Base-by-base conservation (phyloP, 768 basidiomycete species). In the Leccinum disarticulatum region DNA sequence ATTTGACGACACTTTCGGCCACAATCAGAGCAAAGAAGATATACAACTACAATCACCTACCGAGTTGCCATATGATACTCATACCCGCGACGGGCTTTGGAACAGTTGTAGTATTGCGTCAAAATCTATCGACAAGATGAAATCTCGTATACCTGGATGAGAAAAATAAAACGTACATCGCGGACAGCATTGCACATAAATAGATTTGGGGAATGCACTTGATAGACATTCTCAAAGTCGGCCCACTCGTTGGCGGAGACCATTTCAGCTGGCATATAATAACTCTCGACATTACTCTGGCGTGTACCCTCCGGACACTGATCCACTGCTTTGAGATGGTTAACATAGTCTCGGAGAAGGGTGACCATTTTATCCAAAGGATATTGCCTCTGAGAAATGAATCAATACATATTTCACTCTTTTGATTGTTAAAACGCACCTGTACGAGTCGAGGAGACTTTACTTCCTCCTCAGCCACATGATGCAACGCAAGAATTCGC, bases 31-130 rank as follows among this genome's bases (percentile, higher is more conserved):
- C 52, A 46, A 19, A 52, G 51, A 60, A 58, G 25, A 57, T 14
- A 55, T 27, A 19, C 19, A 41, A 8, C 54, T 57, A 46, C n/a
- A 11, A 3, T 50, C 30, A 67, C 84, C 65, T 72, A 91, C 88
- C 87, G 85, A 13, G 90, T 86, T 9, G 94, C 91, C 81, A 95
- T 84, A 68, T 93, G 90, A 68, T 95, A 95, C 71, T 95, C 93
- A 55, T 91, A 83, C 19, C 90, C 89, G 64, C 83, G 81, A 46
- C 91, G 81, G 27, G 86, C 82, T 50, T 87, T 81, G 38, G 87
- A 90, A 66, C 89, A 90, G 69, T 91, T 88, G 66, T 93, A 95
- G 73, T 97, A 97, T 68, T 90, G 87, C 75, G 91, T 83, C 72
- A 95, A 80, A 60, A 96, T 86, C 90, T 95, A 67, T 54, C 62